Base-by-base conservation (phyloP, 805 yeast genomes). In the Myxozyma lipomycoides region DNA sequence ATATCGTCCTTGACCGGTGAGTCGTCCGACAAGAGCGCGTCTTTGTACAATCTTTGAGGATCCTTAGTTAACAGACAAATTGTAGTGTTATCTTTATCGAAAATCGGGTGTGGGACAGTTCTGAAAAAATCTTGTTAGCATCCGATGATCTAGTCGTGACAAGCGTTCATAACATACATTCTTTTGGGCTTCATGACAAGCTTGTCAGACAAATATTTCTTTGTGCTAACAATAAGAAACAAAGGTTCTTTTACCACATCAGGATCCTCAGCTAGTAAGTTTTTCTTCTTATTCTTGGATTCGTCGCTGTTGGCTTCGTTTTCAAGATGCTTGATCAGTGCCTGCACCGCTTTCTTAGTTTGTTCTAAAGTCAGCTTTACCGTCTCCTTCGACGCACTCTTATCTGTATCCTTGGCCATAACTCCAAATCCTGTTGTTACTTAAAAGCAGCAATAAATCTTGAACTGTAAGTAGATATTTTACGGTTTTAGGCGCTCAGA, bases 21-120 rank as follows among this genome's bases (percentile, higher is more conserved):
- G 18, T 61, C 61, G 26, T 56, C 64, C 37, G 61, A 61, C 45
- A 71, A 58, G 26, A 62, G 45, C 4, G 61, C 66, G 40, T 71
- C 70, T 61, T 73, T 70, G 59, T 69, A 72, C 24, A 62, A 55
- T 21, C 73, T 57, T 57, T 72, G 74, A n/a, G 77, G 77, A 64
- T 89, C 95, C 61, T 86, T 80, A 43, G 86, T 78, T 56, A 88
- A 75, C 56, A 82, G 70, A 69, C 88, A 89, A 41, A 81, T 74
- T 43, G 74, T 73, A 53, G 78, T 69, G 28, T 74, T 77, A 40
- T 73, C 76, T 45, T 67, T 67, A 42, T 69, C 62, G 62, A 72
- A 69, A 40, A 79, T 66, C 2, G 84, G 69, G 62, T 82, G 73
- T 36, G 72, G 71, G 34, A 71, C 45, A 34, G 54, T 69, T 61